A percentile compares a stretch with the other conserved stretches of the same genome.
phyloP scores from a whole-genome alignment of 805 yeast species.

The Lipomyces oligophaga region DNA sequence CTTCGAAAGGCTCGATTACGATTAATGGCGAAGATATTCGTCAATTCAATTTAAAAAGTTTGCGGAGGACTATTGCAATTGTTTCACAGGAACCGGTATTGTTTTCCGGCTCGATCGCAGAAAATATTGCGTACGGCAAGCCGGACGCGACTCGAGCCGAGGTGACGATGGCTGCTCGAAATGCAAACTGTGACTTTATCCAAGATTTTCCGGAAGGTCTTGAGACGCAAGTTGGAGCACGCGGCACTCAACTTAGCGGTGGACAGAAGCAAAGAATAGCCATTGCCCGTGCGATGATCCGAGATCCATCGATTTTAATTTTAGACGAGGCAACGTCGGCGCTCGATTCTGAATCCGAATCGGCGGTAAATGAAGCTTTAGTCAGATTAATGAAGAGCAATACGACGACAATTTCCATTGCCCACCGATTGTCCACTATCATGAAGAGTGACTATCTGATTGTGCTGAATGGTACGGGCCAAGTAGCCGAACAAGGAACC shows the following conservation, averaged over 20 bases:
- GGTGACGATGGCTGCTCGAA: conserved; percentile 57
- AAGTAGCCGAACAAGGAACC: conserved; percentile 67
- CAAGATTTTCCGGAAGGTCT: conserved; percentile 74
- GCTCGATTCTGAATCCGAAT: conserved; percentile 81
- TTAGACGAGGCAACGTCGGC: conserved; percentile 96
- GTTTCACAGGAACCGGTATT: conserved; percentile 92
- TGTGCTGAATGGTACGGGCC: conserved; percentile 70
- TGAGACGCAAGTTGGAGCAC: conserved; percentile 79
- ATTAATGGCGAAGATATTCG: conserved; percentile 63
- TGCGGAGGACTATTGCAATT: conserved; percentile 74
- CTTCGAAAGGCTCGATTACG: conserved; percentile 56
- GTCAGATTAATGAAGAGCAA: conserved; percentile 51
- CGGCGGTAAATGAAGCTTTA: conserved; percentile 73
- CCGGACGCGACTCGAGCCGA: conserved; percentile 55
- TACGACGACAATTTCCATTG: conserved; percentile 71
- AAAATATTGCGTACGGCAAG: conserved; percentile 75
- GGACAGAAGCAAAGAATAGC: conserved; percentile 95
- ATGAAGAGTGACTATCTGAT: conserved; percentile 75
- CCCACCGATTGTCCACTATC: conserved; percentile 87
- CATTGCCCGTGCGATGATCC: conserved; percentile 77
- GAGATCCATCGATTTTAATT: conserved; percentile 74
- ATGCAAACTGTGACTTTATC: conserved; percentile 77
- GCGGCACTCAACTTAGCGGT: conserved; percentile 86
- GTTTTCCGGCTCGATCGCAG: conserved; percentile 79
- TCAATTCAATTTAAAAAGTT: conserved; percentile 64